These are phyloP conservation scores for Elymus sibiricus DNA, from an alignment of 176 grass and related monocot species.

Conservation along the genomic window DNA sequence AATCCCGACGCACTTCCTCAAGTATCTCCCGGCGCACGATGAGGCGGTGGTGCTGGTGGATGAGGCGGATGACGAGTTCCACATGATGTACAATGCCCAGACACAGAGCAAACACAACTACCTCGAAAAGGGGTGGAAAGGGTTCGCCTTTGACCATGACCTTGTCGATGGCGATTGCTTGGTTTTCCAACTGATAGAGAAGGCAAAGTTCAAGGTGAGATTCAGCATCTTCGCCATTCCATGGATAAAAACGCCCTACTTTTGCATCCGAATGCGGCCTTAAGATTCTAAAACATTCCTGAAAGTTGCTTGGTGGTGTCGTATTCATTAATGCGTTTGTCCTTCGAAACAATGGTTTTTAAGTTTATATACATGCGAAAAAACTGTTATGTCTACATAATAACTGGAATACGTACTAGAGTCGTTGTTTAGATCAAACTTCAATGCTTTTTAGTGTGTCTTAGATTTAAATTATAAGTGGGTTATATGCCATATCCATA, in stretches of 20 bases:
- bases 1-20: constrained; percentile 44
- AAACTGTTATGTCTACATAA: background rate
- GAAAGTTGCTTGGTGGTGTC: background rate
- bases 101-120: constrained; percentile 13
- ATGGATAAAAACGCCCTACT: too few species aligned
- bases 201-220: constrained; percentile 62
- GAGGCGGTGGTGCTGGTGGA: constrained; percentile 39
- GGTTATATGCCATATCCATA: background rate
- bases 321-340: background rate
- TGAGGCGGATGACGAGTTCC: constrained; percentile 40
- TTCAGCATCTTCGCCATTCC: background rate
- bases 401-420: too few species aligned
- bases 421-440: background rate
- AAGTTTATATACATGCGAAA: background rate
- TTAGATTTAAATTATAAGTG: background rate
- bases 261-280: background rate
- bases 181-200: constrained; percentile 53
- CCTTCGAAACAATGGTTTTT: background rate
- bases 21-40: constrained; percentile 44
- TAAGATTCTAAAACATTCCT: background rate
- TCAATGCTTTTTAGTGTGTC: background rate
- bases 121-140: constrained; percentile 64
- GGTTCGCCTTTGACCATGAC: constrained; percentile 61
- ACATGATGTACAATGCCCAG: constrained; percentile 41
- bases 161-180: constrained; percentile 64